These are phyloP conservation scores for Geranium rotundifolium DNA, from an alignment of 345 rosid genomes.

Conservation along the genomic window DNA sequence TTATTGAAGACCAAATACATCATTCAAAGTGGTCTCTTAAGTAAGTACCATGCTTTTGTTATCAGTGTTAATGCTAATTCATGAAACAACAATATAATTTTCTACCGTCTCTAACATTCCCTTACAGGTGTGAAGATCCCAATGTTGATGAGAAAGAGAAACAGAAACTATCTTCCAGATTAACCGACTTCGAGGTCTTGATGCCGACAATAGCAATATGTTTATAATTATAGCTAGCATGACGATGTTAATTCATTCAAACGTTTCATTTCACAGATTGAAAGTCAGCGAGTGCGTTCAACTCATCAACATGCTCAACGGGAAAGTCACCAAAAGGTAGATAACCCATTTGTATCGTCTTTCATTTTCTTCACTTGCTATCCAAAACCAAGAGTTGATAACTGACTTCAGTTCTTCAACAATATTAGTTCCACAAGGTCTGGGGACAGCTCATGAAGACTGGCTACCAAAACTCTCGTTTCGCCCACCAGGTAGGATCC, in stretches of 20 bases:
- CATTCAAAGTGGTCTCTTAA: constrained; percentile 57
- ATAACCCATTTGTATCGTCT: background rate
- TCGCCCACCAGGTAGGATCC: constrained; percentile 65
- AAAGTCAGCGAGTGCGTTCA: constrained; percentile 32
- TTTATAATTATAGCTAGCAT: constrained; percentile 1
- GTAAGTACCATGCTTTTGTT: constrained; percentile 21
- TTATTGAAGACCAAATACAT: constrained; percentile 61
- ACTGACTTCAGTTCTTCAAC: background rate
- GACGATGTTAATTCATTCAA: background rate
- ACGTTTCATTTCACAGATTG: constrained; percentile 26
- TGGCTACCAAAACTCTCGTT: constrained; percentile 78
- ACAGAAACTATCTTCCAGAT: constrained; percentile 21
- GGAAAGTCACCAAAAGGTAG: constrained; percentile 59
- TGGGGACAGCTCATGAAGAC: constrained; percentile 97
- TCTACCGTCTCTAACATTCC: background rate
- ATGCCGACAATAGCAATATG: background rate
- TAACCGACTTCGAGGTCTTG: constrained; percentile 44
- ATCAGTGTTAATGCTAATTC: background rate
- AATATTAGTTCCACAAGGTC: constrained; percentile 56
- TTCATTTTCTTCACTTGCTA: background rate
- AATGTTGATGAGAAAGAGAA: constrained; percentile 25
- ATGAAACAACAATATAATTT: background rate
- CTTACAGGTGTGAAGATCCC: background rate
- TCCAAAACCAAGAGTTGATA: no score
- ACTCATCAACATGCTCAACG: constrained; percentile 51